Evolutionary conservation across 2,329 filamentous ascomycete species (phyloP).

Genomic region (Cladosporium sphaerospermum): DNA sequence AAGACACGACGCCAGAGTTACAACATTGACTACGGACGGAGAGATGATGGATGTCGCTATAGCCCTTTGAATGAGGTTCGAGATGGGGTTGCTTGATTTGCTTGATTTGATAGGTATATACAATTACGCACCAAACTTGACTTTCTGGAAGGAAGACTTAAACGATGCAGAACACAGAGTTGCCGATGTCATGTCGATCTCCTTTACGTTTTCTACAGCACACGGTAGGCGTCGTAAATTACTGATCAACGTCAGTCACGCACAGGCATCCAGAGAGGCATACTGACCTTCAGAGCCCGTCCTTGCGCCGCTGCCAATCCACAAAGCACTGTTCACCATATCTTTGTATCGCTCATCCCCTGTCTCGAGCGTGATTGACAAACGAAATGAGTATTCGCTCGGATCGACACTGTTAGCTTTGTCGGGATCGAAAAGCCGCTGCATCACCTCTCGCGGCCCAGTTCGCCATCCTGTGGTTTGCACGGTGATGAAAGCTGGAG

Average conservation of each 20-base stretch:
- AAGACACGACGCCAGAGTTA: too few species aligned
- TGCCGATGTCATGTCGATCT: too few species aligned
- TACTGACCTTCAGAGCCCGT: constrained; percentile 16
- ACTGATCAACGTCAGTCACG: constrained; percentile 3
- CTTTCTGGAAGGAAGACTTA: too few species aligned
- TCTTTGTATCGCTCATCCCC: constrained; percentile 16
- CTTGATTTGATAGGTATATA: too few species aligned
- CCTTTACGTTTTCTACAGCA: constrained; percentile 2
- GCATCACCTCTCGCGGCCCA: constrained; percentile 14
- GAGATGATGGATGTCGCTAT: too few species aligned
- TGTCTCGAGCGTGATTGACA: constrained; percentile 16
- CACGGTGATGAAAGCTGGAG: constrained; percentile 17
- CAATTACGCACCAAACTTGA: too few species aligned
- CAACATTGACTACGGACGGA: too few species aligned
- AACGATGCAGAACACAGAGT: too few species aligned
- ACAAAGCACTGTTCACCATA: constrained; percentile 14
- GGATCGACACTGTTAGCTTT: constrained; percentile 15
- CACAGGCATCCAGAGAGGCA: background rate
- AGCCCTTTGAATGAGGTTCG: too few species aligned
- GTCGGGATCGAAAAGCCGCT: constrained; percentile 15
- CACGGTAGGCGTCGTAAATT: constrained; percentile 18
- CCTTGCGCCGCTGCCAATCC: constrained; percentile 16
- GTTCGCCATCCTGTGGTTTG: constrained; percentile 18
- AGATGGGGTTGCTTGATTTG: too few species aligned
- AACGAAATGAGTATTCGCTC: constrained; percentile 15